These are phyloP conservation scores for Amyloporia xantha DNA, from an alignment of 768 basidiomycete species.

Conservation along the genomic window DNA sequence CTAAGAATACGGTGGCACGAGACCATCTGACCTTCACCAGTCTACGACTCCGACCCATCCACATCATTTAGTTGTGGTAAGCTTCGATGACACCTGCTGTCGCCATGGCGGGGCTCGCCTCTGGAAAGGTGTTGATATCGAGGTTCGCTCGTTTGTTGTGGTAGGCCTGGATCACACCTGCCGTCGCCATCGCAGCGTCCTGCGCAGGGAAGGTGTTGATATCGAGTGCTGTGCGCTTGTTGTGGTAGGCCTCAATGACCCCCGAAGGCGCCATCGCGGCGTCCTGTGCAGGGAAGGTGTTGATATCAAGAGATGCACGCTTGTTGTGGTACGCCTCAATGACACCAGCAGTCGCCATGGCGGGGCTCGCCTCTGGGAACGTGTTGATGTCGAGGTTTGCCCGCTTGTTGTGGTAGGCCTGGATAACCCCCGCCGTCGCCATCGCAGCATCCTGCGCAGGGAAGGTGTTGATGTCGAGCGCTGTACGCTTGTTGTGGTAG, in stretches of 20 bases:
- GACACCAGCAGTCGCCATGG: conserved; percentile 21
- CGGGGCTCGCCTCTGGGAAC: conserved; percentile 26
- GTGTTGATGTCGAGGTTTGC: conserved; percentile 22
- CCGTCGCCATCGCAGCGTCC: conserved; percentile 13
- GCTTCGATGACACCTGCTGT: conserved; percentile 13
- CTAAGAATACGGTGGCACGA: too few relatives aligned
- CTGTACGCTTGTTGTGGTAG: conserved; percentile 10
- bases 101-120: conserved; percentile 26
- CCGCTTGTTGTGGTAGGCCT: conserved; percentile 18
- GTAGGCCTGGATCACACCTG: conserved; percentile 14
- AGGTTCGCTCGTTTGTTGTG: conserved; percentile 18
- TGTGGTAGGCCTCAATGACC: conserved; percentile 16
- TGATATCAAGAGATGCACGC: conserved; percentile 7
- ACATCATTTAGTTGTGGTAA: conserved; percentile 9
- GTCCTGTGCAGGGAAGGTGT: conserved; percentile 27
- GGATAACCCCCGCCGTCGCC: conserved; percentile 14
- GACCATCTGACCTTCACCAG: too few relatives aligned
- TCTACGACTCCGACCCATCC: too few relatives aligned
- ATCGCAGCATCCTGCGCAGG: conserved; percentile 19
- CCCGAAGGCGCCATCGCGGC: conserved; percentile 31
- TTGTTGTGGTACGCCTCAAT: conserved; percentile 13
- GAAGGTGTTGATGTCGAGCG: conserved; percentile 19
- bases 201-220: conserved; percentile 22
- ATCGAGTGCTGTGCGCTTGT: conserved; percentile 15
- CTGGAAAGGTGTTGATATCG: conserved; percentile 26